These are phyloP conservation scores for Geranium rotundifolium DNA, from an alignment of 345 rosid species.

Conservation along the genomic window DNA sequence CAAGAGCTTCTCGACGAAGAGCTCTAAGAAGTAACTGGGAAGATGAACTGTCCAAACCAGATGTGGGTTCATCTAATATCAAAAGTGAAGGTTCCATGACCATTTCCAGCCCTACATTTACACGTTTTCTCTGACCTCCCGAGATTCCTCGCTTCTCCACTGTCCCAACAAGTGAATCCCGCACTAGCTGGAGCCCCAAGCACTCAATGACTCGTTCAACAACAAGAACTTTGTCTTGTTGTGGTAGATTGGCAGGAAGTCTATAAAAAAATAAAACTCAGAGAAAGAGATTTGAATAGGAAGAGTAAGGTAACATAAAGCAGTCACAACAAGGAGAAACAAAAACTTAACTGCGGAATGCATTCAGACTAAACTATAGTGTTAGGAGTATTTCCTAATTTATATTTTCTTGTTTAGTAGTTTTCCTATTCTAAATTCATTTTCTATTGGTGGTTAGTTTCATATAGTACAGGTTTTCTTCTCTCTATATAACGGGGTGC, in stretches of 20 bases:
- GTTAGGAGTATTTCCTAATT: no score
- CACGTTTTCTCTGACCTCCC: conserved; percentile 98
- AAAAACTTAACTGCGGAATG: neutral
- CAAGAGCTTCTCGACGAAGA: conserved; percentile 96
- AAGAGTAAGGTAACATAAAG: neutral
- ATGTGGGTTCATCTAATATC: conserved; percentile 95
- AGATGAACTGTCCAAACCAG: conserved; percentile 97
- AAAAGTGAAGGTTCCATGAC: conserved; percentile 99
- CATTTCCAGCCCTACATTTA: conserved; percentile 98
- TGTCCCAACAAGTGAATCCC: conserved; percentile 91
- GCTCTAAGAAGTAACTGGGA: conserved; percentile 90
- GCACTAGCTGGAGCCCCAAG: conserved; percentile 67
- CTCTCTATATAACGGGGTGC: no score
- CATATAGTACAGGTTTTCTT: no score
- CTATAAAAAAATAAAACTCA: conserved; percentile 23
- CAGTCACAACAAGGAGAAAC: neutral
- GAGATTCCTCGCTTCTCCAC: conserved; percentile 96
- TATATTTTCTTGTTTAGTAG: no score
- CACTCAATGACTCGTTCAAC: conserved; percentile 92
- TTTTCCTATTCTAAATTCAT: no score
- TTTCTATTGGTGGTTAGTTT: no score
- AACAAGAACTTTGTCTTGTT: conserved; percentile 76
- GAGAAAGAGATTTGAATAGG: neutral
- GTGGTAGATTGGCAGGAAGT: conserved; percentile 62
- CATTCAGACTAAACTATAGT: neutral